A percentile compares a stretch with the other conserved stretches of the same genome.
Evolutionary conservation across 305 asterid genomes (phyloP).

Genomic region (Fraxinus nigra): DNA sequence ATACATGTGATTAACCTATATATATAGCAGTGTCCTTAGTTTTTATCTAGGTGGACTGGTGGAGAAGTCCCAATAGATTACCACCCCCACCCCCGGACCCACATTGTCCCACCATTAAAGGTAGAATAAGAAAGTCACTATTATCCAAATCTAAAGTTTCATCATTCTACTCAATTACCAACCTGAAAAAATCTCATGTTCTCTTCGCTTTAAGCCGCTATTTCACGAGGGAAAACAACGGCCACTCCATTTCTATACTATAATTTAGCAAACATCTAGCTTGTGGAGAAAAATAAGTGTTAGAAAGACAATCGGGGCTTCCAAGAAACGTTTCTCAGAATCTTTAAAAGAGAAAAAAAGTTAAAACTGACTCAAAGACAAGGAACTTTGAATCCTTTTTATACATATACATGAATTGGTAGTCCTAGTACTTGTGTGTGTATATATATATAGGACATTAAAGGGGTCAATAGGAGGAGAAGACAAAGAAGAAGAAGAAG

Average conservation of each 20-base stretch:
- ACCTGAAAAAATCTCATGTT: conserved; percentile 39
- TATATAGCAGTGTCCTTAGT: background rate
- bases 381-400: conserved; percentile 70
- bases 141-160: conserved; percentile 24
- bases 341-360: conserved; percentile 78
- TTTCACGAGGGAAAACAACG: conserved; percentile 40
- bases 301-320: conserved; percentile 51
- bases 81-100: background rate
- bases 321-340: conserved; percentile 83
- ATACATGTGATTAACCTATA: background rate
- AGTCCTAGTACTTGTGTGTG: background rate
- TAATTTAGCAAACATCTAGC: conserved; percentile 12
- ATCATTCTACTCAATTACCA: conserved; percentile 28
- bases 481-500: conserved; percentile 4
- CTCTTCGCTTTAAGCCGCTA: conserved; percentile 37
- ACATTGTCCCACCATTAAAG: background rate
- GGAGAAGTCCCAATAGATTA: background rate
- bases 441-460: background rate
- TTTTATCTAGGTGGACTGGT: background rate
- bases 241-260: conserved; percentile 13
- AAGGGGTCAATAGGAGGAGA: background rate
- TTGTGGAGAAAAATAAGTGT: conserved; percentile 5
- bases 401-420: conserved; percentile 31
- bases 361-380: conserved; percentile 74
- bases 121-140: background rate